Base-by-base conservation (phyloP, 139 green algal genomes). In the Picochlorum sp. region DNA sequence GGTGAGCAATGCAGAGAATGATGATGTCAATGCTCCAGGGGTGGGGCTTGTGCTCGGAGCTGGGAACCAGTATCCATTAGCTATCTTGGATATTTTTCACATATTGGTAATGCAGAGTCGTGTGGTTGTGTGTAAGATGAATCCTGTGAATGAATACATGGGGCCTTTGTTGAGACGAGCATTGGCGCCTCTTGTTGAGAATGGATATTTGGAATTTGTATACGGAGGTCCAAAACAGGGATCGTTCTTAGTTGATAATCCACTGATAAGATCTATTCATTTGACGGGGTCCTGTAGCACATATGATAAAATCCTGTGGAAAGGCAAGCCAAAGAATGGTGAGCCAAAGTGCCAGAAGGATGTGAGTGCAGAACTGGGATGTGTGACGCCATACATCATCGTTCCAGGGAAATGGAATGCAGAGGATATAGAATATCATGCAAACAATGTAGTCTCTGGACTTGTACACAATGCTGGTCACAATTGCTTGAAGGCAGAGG, bases 341-440 rank as follows among this genome's bases (percentile, higher is more conserved):
- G n/a, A 56, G 4, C 65, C 71, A 18, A 65, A 58, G 14, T 57
- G 49, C 45, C 34, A 45, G 6, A 77, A 77, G 61, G 23, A 45
- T 13, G 69, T 94, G 10, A 79, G 67, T 4, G 86, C 80, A 28
- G 89, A 95, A 80, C 83, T 95, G 4, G 86, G 87, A 26, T 91
- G 87, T 62, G 77, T 95, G 3, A 95, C 89, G 0, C 89, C 89
- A 3, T 91, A 84, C 76, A 84, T 95, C 60, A 76, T 95, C 41
- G 71, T 87, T 8, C 89, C 88, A 0, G 77, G 79, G 3, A 56
- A 76, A 10, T 87, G 84, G 85, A 81, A 23, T 30, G 26, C 80
- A 11, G 47, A 61, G 0, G 89, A 93, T 64, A 56, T 95, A 6
- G 64, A 83, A 26, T 89, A 87, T 70, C 75, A 89, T 34, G 89